Evolutionary conservation across 2,329 filamentous ascomycete genomes (phyloP).

Genomic region (Penicillium sp.): DNA sequence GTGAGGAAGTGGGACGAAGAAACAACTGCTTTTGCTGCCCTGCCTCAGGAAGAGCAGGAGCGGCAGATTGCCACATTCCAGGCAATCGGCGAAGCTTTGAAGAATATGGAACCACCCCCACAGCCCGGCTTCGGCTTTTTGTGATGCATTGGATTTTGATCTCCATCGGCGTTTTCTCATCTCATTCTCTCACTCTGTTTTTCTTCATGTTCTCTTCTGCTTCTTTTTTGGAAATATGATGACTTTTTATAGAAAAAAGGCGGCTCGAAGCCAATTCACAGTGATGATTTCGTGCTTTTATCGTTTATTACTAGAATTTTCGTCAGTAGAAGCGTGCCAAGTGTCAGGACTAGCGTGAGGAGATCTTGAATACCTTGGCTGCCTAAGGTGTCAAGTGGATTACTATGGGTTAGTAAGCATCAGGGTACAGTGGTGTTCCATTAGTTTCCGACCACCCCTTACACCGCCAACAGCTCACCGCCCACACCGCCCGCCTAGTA

Average conservation of each 20-base stretch:
- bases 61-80: not conserved
- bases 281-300: not conserved
- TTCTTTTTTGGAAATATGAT: not conserved
- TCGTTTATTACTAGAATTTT: not conserved
- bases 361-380: no score
- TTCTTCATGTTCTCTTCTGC: not conserved
- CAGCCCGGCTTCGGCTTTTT: not conserved
- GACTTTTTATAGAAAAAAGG: not conserved
- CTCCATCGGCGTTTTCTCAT: not conserved
- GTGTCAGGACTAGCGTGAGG: no score
- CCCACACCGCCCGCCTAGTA: no score
- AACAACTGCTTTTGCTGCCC: constrained; percentile 58
- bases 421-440: no score
- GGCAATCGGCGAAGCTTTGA: not conserved
- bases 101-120: not conserved
- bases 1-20: constrained; percentile 67
- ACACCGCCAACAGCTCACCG: no score
- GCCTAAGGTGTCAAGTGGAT: no score
- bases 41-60: not conserved
- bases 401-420: no score
- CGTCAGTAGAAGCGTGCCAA: no score
- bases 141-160: not conserved
- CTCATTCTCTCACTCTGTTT: not conserved
- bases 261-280: not conserved
- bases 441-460: no score